Base-by-base conservation (phyloP, 805 yeast genomes). In the Nakazawaea populi region DNA sequence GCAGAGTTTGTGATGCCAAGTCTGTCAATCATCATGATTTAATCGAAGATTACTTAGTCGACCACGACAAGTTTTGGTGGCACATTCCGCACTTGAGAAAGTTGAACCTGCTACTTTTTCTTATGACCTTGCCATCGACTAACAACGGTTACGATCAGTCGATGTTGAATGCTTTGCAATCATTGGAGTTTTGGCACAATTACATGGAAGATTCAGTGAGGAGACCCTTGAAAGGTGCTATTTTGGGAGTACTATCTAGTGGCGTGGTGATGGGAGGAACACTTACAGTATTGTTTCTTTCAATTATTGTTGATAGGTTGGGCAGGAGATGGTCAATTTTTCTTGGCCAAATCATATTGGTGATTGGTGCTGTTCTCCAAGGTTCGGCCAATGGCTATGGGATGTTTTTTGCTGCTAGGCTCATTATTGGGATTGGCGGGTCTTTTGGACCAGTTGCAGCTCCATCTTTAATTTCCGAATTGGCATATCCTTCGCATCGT, bases 351-450 rank as follows among this genome's bases (percentile, higher is more conserved):
- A 18, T 71, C 18, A 69, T 81, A 44, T 77, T 83, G 56, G 66
- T 79, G 36, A 54, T 81, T 42, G 87, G 88, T 52, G 75, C 82
- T 27, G 58, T 75, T 38, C 67, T 85, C 37, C 85, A 84, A 54
- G 65, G 75, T 12, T 46, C 76, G 18, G 72, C 85, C 9, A 45
- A 45, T 5, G 44, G 51, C 7, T 52, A 57, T 37, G 67, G 61
- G n/a, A 60, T 58, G 58, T 72, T 75, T 59, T 64, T 77, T 32
- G 73, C 60, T 24, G 60, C 77, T 0, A 70, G 85, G 67, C 58
- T 79, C 41, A 54, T 79, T 42, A 56, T 79, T 47, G 84, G 84
- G 55, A 55, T 71, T 42, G 83, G 82, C 31, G 62, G 63, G 34
- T 68, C 69, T 54, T 51, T 75, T 49, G 69, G 76, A 7, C 62